Conservation (phyloP, 106 monocot genomes). For the Apostasia ramifera region DNA sequence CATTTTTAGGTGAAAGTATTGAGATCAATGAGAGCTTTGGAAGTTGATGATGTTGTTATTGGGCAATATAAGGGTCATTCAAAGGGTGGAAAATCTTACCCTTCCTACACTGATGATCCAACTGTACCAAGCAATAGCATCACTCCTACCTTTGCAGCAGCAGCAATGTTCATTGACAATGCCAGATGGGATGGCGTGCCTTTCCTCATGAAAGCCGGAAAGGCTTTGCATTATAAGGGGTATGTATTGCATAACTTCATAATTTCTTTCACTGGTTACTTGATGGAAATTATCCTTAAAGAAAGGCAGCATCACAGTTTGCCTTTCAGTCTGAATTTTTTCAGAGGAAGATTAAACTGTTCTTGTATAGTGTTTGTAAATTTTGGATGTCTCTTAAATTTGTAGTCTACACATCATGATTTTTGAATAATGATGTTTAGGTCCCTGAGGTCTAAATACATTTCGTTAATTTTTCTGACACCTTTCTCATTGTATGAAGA, state of each 20-base stretch:
- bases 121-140: slow-evolving; percentile 65
- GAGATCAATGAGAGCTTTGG: slow-evolving; percentile 60
- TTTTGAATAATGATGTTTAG: too few species aligned
- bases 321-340: background rate
- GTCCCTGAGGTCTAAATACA: too few species aligned
- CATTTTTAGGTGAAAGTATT: slow-evolving; percentile 66
- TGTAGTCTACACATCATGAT: too few species aligned
- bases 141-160: slow-evolving; percentile 82
- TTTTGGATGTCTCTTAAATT: too few species aligned
- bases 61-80: slow-evolving; percentile 81
- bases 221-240: slow-evolving; percentile 54
- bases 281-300: background rate
- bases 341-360: too few species aligned
- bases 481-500: too few species aligned
- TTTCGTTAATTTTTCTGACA: too few species aligned
- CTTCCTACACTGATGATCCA: slow-evolving; percentile 64
- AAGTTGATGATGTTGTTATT: slow-evolving; percentile 64
- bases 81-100: slow-evolving; percentile 53
- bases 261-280: background rate
- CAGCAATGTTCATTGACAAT: slow-evolving; percentile 80
- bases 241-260: slow-evolving; percentile 5
- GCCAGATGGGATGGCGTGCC: slow-evolving; percentile 93
- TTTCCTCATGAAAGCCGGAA: slow-evolving; percentile 86
- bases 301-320: background rate
- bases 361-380: too few species aligned